A percentile compares a stretch with the other conserved stretches of the same genome.
phyloP scores from a whole-genome alignment of 805 yeast species.

The Wickerhamiella bombiphila region DNA sequence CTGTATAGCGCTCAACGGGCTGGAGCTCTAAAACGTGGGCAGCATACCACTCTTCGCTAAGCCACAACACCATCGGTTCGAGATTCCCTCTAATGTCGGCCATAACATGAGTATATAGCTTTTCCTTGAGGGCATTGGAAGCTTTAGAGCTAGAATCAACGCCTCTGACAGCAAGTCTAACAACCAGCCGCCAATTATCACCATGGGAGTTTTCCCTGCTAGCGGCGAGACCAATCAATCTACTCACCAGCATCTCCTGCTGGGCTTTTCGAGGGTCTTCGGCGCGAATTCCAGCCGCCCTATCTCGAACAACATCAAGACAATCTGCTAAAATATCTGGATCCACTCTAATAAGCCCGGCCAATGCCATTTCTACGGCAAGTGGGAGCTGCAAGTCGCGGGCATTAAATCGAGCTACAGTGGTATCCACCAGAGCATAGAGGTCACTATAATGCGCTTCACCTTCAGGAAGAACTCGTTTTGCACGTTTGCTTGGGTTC shows the following conservation, averaged over 20 bases:
- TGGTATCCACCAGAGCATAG: slow-evolving; percentile 54
- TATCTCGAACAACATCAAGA: slow-evolving; percentile 43
- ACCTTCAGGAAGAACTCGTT: slow-evolving; percentile 14
- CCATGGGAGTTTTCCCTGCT: no score
- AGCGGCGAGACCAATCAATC: no score
- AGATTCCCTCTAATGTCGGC: slow-evolving; percentile 57
- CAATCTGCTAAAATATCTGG: slow-evolving; percentile 45
- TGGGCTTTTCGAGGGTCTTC: not conserved
- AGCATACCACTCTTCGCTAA: slow-evolving; percentile 86
- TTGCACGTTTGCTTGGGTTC: slow-evolving; percentile 17
- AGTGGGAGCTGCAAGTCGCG: slow-evolving; percentile 50
- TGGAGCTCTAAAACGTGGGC: slow-evolving; percentile 62
- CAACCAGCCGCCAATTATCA: slow-evolving; percentile 6
- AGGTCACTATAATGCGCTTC: slow-evolving; percentile 38
- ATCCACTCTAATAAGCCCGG: slow-evolving; percentile 46
- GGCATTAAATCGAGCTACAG: slow-evolving; percentile 54
- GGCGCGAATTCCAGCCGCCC: not conserved
- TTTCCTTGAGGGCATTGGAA: slow-evolving; percentile 45
- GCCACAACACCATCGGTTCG: slow-evolving; percentile 75
- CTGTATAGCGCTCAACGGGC: slow-evolving; percentile 78
- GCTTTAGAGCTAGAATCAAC: slow-evolving; percentile 23
- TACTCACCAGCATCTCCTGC: not conserved
- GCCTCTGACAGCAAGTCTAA: slow-evolving; percentile 43
- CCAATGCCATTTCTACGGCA: slow-evolving; percentile 47
- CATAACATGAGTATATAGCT: slow-evolving; percentile 58